phyloP scores from a whole-genome alignment of 148 eudicot species.

The Persicaria tinctoria region DNA sequence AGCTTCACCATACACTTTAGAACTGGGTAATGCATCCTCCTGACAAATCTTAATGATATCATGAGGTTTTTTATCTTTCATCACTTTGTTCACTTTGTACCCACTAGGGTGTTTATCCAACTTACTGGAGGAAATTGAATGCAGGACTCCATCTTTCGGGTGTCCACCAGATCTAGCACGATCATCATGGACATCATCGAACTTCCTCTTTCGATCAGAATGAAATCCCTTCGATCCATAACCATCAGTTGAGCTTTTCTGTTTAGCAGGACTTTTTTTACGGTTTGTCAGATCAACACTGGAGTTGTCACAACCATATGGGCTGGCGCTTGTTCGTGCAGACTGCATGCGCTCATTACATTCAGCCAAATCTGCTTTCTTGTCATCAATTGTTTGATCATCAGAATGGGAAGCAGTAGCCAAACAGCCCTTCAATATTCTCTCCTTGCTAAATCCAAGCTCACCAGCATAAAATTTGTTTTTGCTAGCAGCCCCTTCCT shows the following conservation, averaged over 20 bases:
- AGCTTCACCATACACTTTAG: conserved; percentile 16
- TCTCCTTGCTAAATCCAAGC: background rate
- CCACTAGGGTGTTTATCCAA: conserved; percentile 20
- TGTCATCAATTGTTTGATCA: conserved; percentile 15
- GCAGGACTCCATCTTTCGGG: conserved; percentile 20
- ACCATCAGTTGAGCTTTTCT: conserved; percentile 32
- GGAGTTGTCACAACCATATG: conserved; percentile 17
- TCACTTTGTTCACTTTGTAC: conserved; percentile 26
- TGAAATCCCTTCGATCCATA: conserved; percentile 24
- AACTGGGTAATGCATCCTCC: conserved; percentile 21
- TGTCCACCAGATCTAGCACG: conserved; percentile 19
- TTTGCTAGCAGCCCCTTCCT: conserved; percentile 18
- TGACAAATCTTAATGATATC: conserved; percentile 22
- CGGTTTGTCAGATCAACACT: conserved; percentile 9
- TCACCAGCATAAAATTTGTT: conserved; percentile 7
- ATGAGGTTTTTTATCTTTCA: conserved; percentile 28
- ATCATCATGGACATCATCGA: conserved; percentile 20
- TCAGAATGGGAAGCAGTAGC: conserved; percentile 11
- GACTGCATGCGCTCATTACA: conserved; percentile 22
- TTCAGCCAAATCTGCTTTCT: conserved; percentile 17
- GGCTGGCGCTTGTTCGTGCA: conserved; percentile 31
- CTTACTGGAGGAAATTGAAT: conserved; percentile 25
- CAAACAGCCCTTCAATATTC: conserved; percentile 1
- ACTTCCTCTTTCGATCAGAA: conserved; percentile 33
- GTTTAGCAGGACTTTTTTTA: conserved; percentile 25